Evolutionary conservation across 805 yeast species (phyloP).

Genomic region (Pichia rugopelliculosa): DNA sequence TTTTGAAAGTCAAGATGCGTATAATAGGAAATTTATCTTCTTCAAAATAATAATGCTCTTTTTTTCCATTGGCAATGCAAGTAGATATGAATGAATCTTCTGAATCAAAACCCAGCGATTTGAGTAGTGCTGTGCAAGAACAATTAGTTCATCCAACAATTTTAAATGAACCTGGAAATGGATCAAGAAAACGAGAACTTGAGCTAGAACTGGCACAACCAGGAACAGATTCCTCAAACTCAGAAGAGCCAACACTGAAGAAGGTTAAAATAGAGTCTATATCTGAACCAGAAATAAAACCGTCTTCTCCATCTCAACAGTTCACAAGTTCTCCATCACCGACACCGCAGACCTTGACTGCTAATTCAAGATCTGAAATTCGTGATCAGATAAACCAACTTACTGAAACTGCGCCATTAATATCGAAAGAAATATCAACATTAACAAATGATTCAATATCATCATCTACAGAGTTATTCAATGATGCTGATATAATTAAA

Average conservation of each 20-base stretch:
- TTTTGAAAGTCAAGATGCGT: too few relatives aligned
- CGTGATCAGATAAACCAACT: not conserved
- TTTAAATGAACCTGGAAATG: not conserved
- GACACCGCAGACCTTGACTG: conserved; percentile 15
- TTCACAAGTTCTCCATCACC: conserved; percentile 10
- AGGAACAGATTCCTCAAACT: too few relatives aligned
- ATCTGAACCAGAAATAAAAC: not conserved
- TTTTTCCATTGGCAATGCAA: not conserved
- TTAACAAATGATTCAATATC: not conserved
- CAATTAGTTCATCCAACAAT: not conserved
- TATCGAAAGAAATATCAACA: not conserved
- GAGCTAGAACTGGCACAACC: not conserved
- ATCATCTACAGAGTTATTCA: not conserved
- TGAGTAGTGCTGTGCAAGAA: not conserved
- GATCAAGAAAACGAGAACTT: not conserved
- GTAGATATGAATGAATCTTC: not conserved
- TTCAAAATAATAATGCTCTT: too few relatives aligned
- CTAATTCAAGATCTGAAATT: not conserved
- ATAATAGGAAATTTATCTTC: too few relatives aligned
- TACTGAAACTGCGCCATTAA: not conserved
- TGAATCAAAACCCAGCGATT: not conserved
- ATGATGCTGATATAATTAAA: not conserved
- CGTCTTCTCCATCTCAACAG: conserved; percentile 14
- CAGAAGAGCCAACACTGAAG: not conserved
- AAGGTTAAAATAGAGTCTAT: not conserved